These are phyloP conservation scores for Eustoma russellianum DNA, from an alignment of 257 asterid species.

Conservation along the genomic window DNA sequence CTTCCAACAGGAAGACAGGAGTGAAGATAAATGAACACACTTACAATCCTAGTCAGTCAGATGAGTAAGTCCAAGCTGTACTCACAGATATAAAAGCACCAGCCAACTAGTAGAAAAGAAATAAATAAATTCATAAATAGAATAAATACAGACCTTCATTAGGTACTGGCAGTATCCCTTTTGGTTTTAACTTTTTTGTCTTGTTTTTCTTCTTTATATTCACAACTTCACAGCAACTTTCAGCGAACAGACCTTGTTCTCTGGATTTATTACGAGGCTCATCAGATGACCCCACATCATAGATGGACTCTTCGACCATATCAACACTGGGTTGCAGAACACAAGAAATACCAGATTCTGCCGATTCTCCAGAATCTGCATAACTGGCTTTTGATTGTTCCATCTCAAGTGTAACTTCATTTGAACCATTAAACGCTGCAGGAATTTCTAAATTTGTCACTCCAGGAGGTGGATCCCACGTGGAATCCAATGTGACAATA, in stretches of 20 bases:
- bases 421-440: slow-evolving; percentile 13
- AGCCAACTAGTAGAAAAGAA: background rate
- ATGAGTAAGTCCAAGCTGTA: background rate
- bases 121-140: background rate
- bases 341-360: slow-evolving; percentile 24
- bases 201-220: slow-evolving; percentile 37
- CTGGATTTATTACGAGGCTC: slow-evolving; percentile 18
- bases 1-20: too few relatives aligned
- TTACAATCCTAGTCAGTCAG: too few relatives aligned
- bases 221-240: slow-evolving; percentile 12
- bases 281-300: slow-evolving; percentile 16
- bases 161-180: slow-evolving; percentile 21
- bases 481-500: slow-evolving; percentile 45
- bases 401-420: slow-evolving; percentile 10
- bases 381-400: slow-evolving; percentile 14
- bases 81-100: background rate
- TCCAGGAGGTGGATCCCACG: slow-evolving; percentile 81
- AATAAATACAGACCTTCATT: slow-evolving; percentile 37
- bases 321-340: slow-evolving; percentile 15
- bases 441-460: slow-evolving; percentile 33
- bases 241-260: slow-evolving; percentile 18
- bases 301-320: slow-evolving; percentile 14
- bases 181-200: slow-evolving; percentile 30
- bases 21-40: too few relatives aligned
- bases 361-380: slow-evolving; percentile 15